These are phyloP conservation scores for Hyaloscypha variabilis DNA, from an alignment of 495 filamentous ascomycete species.

Conservation along the genomic window DNA sequence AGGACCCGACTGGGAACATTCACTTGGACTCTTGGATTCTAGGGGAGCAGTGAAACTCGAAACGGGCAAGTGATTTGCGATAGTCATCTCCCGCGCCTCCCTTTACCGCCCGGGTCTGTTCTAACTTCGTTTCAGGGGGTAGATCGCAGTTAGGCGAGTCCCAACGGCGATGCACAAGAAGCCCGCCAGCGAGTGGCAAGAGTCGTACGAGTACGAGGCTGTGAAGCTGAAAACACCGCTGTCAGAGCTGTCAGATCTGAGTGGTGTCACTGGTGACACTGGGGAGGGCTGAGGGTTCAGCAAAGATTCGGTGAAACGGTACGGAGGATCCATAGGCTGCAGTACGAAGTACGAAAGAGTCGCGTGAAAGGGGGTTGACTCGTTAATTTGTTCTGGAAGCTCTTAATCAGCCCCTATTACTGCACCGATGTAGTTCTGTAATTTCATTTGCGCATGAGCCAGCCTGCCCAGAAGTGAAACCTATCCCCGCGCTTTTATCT, in stretches of 20 bases:
- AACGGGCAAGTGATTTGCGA: background rate
- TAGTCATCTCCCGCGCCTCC: background rate
- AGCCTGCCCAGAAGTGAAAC: background rate
- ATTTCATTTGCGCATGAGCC: background rate
- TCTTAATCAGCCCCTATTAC: background rate
- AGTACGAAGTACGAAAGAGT: background rate
- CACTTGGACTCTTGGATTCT: background rate
- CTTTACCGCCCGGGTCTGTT: background rate
- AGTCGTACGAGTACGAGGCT: background rate
- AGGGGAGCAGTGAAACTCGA: background rate
- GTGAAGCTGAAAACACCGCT: background rate
- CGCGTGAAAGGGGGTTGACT: background rate
- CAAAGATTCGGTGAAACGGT: background rate
- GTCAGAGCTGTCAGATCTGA: background rate
- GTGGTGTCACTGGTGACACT: too few species aligned
- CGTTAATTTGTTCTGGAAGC: background rate
- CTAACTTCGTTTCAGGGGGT: background rate
- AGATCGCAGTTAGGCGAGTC: background rate
- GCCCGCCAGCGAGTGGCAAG: background rate
- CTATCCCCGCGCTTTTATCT: background rate
- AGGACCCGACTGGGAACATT: too few species aligned
- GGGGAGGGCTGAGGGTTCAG: background rate
- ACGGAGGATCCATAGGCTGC: too few species aligned
- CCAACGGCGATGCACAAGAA: background rate
- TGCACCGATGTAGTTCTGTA: background rate